phyloP scores from a whole-genome alignment of 2,329 filamentous ascomycete genomes.

The Samsoniella hepiali region DNA sequence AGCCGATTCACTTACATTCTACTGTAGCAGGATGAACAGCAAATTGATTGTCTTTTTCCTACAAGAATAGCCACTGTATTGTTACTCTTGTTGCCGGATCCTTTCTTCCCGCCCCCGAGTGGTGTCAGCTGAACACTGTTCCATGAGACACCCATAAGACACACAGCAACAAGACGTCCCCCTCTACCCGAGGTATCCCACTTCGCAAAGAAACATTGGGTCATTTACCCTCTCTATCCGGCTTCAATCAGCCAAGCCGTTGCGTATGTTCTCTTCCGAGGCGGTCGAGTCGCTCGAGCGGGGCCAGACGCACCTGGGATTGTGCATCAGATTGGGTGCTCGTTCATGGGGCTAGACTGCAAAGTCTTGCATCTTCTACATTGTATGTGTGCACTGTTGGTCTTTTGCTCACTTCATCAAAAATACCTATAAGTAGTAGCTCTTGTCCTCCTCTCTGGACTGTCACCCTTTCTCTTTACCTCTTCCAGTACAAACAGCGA shows the following conservation, averaged over 20 bases:
- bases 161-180: neutral
- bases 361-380: neutral
- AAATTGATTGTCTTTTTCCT: too few species aligned
- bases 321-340: neutral
- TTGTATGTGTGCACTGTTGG: neutral
- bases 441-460: neutral
- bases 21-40: too few species aligned
- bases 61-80: too few species aligned
- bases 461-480: neutral
- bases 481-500: neutral
- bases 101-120: too few species aligned
- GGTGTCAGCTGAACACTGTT: neutral
- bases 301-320: neutral
- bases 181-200: too few species aligned
- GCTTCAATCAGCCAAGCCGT: too few species aligned
- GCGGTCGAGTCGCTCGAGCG: neutral
- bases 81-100: too few species aligned
- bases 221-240: too few species aligned
- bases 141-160: neutral
- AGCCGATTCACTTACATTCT: too few species aligned
- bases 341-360: too few species aligned
- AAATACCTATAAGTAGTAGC: neutral
- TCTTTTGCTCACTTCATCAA: neutral
- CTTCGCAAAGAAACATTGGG: too few species aligned
- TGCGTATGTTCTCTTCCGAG: neutral